These are phyloP conservation scores for Coniochaeta prunicola DNA, from an alignment of 2,329 filamentous ascomycete species.

Conservation along the genomic window DNA sequence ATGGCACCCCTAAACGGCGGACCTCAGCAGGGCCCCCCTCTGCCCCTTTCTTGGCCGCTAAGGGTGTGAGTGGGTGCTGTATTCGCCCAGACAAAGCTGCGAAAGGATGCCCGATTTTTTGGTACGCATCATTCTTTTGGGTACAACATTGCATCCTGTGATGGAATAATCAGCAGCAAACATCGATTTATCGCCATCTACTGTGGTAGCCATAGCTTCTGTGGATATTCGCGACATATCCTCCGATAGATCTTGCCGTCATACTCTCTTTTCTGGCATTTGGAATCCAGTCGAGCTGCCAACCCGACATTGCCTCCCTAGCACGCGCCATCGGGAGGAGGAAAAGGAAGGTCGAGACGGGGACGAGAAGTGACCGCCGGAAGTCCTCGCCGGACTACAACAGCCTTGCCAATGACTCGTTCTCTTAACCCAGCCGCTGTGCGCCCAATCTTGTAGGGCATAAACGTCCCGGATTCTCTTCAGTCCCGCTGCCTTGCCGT, in stretches of 20 bases:
- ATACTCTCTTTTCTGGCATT: background rate
- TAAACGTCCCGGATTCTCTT: background rate
- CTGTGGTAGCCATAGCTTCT: background rate
- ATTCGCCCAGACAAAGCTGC: background rate
- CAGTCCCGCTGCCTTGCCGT: background rate
- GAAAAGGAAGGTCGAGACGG: background rate
- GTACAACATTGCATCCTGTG: background rate
- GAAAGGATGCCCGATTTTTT: background rate
- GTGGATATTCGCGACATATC: background rate
- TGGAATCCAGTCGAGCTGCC: background rate
- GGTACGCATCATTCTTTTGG: background rate
- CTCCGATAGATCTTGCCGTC: background rate
- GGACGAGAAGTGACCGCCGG: background rate
- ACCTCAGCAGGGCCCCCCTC: background rate
- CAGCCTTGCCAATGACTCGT: background rate
- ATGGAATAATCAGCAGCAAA: too few relatives aligned
- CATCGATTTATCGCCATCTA: background rate
- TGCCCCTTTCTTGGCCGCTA: slow-evolving; percentile 1
- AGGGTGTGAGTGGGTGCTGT: background rate
- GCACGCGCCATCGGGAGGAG: background rate
- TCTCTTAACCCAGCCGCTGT: background rate
- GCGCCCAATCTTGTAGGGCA: background rate
- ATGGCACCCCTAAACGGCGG: slow-evolving; percentile 2
- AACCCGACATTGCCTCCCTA: background rate
- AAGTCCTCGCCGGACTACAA: background rate